Conservation (phyloP, 805 yeast genomes). For the Priceomyces medius region DNA sequence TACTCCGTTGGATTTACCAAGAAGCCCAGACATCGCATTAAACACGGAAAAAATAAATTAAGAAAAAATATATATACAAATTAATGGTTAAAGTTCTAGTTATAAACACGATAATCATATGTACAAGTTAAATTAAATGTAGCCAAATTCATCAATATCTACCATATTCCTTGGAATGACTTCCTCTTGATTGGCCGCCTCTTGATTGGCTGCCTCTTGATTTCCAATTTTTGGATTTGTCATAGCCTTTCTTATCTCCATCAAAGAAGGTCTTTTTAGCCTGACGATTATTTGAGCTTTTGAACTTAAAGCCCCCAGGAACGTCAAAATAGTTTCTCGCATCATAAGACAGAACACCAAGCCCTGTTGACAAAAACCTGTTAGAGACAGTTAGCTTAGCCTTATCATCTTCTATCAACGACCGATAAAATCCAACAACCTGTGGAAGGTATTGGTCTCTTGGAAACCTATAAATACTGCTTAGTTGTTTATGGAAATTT, state of each 20-base stretch:
- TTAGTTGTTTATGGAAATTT: slow-evolving; percentile 28
- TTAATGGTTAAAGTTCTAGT: not conserved
- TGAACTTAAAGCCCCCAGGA: slow-evolving; percentile 24
- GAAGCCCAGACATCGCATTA: not conserved
- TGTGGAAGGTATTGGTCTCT: slow-evolving; percentile 30
- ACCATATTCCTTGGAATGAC: too few relatives aligned
- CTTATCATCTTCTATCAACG: slow-evolving; percentile 17
- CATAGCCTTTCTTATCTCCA: slow-evolving; percentile 4
- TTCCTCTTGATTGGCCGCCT: slow-evolving; percentile 16
- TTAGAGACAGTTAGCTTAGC: slow-evolving; percentile 17
- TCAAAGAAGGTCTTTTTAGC: slow-evolving; percentile 9
- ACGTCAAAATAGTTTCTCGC: slow-evolving; percentile 20
- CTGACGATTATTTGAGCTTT: slow-evolving; percentile 9
- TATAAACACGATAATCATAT: not conserved
- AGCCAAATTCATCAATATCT: too few relatives aligned
- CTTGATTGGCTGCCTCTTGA: slow-evolving; percentile 7
- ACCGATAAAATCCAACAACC: slow-evolving; percentile 23
- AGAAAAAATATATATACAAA: not conserved
- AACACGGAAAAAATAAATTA: not conserved
- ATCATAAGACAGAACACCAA: slow-evolving; percentile 26
- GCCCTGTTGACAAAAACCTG: slow-evolving; percentile 18
- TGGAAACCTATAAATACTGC: slow-evolving; percentile 18
- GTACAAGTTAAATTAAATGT: not conserved
- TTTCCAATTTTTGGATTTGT: too few relatives aligned
- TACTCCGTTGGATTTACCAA: slow-evolving; percentile 2